These are phyloP conservation scores for Pinus tabuliformis DNA, from an alignment of 75 land plant genomes.

Conservation along the genomic window DNA sequence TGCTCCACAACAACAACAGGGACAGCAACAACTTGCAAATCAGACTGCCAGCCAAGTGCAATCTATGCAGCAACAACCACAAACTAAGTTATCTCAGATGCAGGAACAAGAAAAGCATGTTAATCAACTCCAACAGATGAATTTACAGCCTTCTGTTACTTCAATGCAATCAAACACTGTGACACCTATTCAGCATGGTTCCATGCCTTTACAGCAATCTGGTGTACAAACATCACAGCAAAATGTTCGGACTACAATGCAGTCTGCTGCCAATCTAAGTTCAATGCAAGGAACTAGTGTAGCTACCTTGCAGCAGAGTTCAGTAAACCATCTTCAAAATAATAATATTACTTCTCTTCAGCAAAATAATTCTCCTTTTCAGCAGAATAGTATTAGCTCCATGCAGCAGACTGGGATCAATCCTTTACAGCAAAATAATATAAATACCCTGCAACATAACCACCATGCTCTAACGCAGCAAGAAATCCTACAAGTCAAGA, in stretches of 20 bases:
- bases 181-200: conserved; percentile 34
- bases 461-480: neutral
- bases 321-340: conserved; percentile 20
- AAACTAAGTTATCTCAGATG: too few species aligned
- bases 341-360: conserved; percentile 32
- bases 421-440: conserved; percentile 36
- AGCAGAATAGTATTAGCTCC: conserved; percentile 22
- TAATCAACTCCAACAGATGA: conserved; percentile 53
- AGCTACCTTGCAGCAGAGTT: conserved; percentile 39
- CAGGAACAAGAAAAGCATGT: conserved; percentile 27
- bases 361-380: conserved; percentile 35
- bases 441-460: conserved; percentile 29
- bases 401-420: conserved; percentile 43
- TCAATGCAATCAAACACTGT: conserved; percentile 35
- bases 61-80: conserved; percentile 4
- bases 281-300: conserved; percentile 43
- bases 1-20: too few species aligned
- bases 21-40: neutral
- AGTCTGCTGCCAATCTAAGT: conserved; percentile 41
- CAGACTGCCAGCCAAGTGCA: conserved; percentile 12
- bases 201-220: conserved; percentile 37
- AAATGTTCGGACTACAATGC: conserved; percentile 35
- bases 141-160: conserved; percentile 31
- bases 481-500: neutral
- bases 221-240: conserved; percentile 36